Evolutionary conservation across 2,329 filamentous ascomycete species (phyloP).

Genomic region (Claviceps africana): DNA sequence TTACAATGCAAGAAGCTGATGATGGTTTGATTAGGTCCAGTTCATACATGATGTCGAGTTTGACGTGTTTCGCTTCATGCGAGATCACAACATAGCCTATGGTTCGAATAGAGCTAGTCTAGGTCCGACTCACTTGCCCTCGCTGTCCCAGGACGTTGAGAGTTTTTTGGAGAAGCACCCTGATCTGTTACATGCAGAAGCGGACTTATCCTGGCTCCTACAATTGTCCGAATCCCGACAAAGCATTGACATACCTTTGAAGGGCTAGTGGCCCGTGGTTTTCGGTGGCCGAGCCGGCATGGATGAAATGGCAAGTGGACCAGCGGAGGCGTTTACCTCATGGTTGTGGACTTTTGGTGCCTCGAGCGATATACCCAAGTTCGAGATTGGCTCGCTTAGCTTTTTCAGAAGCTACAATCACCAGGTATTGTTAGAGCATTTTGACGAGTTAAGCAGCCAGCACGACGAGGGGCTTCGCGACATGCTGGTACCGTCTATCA

Average conservation of each 20-base stretch:
- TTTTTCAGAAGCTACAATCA: constrained; percentile 37
- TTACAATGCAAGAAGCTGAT: not conserved
- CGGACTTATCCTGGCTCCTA: constrained; percentile 35
- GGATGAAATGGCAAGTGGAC: constrained; percentile 9
- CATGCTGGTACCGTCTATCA: constrained; percentile 38
- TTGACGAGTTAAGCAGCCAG: constrained; percentile 34
- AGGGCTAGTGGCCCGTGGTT: constrained; percentile 4
- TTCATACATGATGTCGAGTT: constrained; percentile 56
- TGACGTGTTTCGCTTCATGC: constrained; percentile 77
- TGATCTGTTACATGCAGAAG: constrained; percentile 31
- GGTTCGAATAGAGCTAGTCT: constrained; percentile 43
- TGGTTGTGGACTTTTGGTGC: constrained; percentile 29
- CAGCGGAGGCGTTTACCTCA: constrained; percentile 17
- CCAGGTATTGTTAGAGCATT: constrained; percentile 31
- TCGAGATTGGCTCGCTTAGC: constrained; percentile 37
- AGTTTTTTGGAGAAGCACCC: constrained; percentile 31
- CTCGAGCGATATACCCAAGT: constrained; percentile 36
- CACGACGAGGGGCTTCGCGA: constrained; percentile 33
- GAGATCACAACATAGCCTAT: constrained; percentile 70
- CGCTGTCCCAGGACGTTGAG: constrained; percentile 31
- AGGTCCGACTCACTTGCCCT: constrained; percentile 27
- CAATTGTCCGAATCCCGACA: not conserved
- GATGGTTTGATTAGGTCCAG: constrained; percentile 25
- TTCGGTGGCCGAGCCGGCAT: not conserved
- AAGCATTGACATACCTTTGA: not conserved